Conservation (phyloP, 345 rosid species). For the thale cress (Arabidopsis thaliana) region DNA sequence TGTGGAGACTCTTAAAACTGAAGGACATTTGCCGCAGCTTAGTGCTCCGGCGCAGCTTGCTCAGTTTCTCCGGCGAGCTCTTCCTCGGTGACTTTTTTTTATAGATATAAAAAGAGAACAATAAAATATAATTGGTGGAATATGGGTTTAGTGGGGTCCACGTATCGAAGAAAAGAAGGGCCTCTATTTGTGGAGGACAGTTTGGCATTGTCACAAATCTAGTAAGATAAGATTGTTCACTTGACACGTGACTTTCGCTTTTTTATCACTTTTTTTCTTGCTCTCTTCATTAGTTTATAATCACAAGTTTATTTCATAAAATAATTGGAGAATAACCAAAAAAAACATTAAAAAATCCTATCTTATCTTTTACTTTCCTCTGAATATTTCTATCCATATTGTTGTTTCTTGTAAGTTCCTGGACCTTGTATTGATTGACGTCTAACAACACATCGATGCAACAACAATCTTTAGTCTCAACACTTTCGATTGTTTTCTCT, state of each 20-base stretch:
- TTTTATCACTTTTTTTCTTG: background rate
- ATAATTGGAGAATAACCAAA: background rate
- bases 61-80: slow-evolving; percentile 70
- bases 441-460: background rate
- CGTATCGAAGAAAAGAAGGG: slow-evolving; percentile 47
- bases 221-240: slow-evolving; percentile 52
- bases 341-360: background rate
- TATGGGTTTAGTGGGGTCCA: slow-evolving; percentile 43
- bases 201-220: slow-evolving; percentile 35
- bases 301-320: background rate
- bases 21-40: slow-evolving; percentile 88
- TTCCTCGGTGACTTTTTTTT: slow-evolving; percentile 51
- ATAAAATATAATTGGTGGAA: slow-evolving; percentile 11
- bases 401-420: background rate
- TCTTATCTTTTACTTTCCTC: slow-evolving; percentile 16
- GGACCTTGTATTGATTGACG: background rate
- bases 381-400: slow-evolving; percentile 13
- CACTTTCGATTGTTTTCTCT: background rate
- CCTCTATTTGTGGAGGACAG: slow-evolving; percentile 39
- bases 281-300: background rate
- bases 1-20: slow-evolving; percentile 65
- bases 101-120: no score
- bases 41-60: slow-evolving; percentile 72
- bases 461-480: background rate
- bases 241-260: slow-evolving; percentile 50